phyloP scores from a whole-genome alignment of 352 stramenopile genomes.

The Phytophthora meadii region DNA sequence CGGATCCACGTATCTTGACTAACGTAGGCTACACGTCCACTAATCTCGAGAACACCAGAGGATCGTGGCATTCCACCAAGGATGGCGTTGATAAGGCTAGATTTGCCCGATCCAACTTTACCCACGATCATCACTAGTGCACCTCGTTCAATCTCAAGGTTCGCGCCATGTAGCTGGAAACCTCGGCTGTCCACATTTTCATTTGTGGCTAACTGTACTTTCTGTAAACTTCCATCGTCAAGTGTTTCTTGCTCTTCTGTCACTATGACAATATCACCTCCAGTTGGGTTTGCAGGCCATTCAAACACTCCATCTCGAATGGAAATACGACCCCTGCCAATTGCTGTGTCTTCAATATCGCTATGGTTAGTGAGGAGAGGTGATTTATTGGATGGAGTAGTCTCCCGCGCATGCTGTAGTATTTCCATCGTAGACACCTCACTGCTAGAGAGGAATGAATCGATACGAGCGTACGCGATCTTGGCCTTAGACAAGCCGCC shows the following conservation, averaged over 20 bases:
- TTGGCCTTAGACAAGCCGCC: slow-evolving; percentile 39
- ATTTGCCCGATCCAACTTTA: slow-evolving; percentile 59
- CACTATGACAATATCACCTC: slow-evolving; percentile 35
- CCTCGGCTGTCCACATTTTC: neutral
- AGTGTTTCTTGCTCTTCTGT: neutral
- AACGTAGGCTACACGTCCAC: slow-evolving; percentile 72
- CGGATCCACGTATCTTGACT: slow-evolving; percentile 93
- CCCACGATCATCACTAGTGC: slow-evolving; percentile 65
- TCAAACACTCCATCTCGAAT: slow-evolving; percentile 33
- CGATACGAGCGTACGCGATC: slow-evolving; percentile 35
- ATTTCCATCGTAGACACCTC: slow-evolving; percentile 14
- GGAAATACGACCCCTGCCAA: slow-evolving; percentile 21
- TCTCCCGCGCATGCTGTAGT: neutral
- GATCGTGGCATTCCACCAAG: slow-evolving; percentile 56
- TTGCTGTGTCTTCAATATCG: neutral
- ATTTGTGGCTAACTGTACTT: neutral
- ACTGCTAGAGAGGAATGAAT: slow-evolving; percentile 33
- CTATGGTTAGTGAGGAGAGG: slow-evolving; percentile 1
- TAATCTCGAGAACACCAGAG: slow-evolving; percentile 28
- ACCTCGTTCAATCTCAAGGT: slow-evolving; percentile 70
- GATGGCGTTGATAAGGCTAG: slow-evolving; percentile 57
- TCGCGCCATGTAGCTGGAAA: slow-evolving; percentile 41
- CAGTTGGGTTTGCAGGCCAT: slow-evolving; percentile 25
- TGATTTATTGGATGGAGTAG: neutral
- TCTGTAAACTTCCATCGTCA: neutral